Evolutionary conservation across 164 flowering plant species (phyloP).

Genomic region (Houttuynia cordata): DNA sequence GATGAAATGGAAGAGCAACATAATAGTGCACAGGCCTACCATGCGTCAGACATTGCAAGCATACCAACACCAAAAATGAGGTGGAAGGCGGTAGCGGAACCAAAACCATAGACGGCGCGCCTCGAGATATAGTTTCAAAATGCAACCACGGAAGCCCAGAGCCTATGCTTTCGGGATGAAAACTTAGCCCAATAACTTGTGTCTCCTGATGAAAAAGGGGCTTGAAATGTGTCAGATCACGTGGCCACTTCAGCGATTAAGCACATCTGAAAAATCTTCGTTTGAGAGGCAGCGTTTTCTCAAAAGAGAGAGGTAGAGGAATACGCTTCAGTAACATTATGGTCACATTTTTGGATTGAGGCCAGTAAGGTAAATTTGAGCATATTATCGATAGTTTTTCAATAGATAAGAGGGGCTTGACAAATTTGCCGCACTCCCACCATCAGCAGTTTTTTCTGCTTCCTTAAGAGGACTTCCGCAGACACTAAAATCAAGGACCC

Average conservation of each 20-base stretch:
- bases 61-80: background rate
- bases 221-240: background rate
- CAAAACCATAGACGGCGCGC: background rate
- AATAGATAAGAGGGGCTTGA: background rate
- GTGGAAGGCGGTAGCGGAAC: background rate
- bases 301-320: background rate
- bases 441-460: constrained; percentile 21
- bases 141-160: background rate
- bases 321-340: background rate
- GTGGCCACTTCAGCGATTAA: background rate
- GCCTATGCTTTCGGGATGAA: background rate
- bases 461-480: constrained; percentile 64
- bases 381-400: background rate
- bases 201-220: background rate
- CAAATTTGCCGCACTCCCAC: constrained; percentile 4
- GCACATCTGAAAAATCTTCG: background rate
- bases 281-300: background rate
- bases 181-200: background rate
- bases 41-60: background rate
- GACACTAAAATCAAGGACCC: constrained; percentile 84
- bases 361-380: background rate
- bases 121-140: background rate
- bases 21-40: background rate
- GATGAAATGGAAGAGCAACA: background rate
- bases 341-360: background rate